Conservation (phyloP, 352 stramenopile species). For the Phytopythium aichiense region DNA sequence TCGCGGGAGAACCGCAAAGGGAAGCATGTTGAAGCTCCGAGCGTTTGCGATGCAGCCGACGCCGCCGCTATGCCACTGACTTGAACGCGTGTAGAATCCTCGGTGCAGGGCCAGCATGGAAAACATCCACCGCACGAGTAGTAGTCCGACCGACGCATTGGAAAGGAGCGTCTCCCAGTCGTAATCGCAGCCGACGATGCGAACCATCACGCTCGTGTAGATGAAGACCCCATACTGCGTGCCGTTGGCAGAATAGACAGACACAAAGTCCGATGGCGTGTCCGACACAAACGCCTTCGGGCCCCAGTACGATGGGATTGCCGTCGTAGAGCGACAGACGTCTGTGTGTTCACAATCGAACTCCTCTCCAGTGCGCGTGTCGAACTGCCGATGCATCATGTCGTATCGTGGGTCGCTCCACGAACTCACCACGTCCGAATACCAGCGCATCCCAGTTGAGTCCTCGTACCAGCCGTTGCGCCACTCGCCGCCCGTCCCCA, state of each 20-base stretch:
- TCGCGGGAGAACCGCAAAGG: slow-evolving; percentile 13
- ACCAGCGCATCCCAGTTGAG: slow-evolving; percentile 16
- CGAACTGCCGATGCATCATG: slow-evolving; percentile 19
- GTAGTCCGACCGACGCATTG: slow-evolving; percentile 20
- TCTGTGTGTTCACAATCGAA: slow-evolving; percentile 8
- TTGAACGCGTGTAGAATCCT: neutral
- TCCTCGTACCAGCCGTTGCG: slow-evolving; percentile 29
- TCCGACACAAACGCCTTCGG: neutral
- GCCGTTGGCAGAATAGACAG: slow-evolving; percentile 14
- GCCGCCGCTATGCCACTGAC: slow-evolving; percentile 4
- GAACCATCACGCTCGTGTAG: slow-evolving; percentile 6
- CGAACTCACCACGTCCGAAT: slow-evolving; percentile 19
- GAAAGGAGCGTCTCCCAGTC: slow-evolving; percentile 30
- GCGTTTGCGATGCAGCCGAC: slow-evolving; percentile 16
- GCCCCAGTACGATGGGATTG: neutral
- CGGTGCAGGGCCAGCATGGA: slow-evolving; percentile 9
- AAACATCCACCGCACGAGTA: slow-evolving; percentile 32
- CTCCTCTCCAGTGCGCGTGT: slow-evolving; percentile 18
- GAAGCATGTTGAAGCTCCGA: slow-evolving; percentile 13
- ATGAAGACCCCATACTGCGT: slow-evolving; percentile 23
- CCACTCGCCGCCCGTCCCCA: slow-evolving; percentile 11
- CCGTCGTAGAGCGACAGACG: neutral
- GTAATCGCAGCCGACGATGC: slow-evolving; percentile 22
- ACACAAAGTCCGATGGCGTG: neutral
- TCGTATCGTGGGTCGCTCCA: slow-evolving; percentile 12